Evolutionary conservation across 2,329 filamentous ascomycete genomes (phyloP), one percentile per base, ranked within the genome.

Genomic region (Davidsoniella virescens): DNA sequence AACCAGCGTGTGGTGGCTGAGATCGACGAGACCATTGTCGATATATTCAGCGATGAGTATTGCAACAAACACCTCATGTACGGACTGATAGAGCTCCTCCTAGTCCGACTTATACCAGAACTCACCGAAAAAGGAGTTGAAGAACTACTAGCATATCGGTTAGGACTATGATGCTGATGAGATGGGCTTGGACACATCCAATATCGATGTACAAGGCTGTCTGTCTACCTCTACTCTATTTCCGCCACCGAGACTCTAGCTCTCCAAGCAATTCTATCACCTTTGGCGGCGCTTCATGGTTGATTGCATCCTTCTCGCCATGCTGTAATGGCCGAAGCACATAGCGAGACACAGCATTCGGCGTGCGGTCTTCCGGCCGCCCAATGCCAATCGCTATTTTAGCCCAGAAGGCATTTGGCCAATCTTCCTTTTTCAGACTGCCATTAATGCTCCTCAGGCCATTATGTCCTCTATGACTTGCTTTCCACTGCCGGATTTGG

Each of bases 51-150:
- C 14, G 87, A 95, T 64, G 70, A 75, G 47, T 94, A 94, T 66
- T 82, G 87, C 65, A 98, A 98, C 66, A 93, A 88, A 67, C 87
- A 95, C 66, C 68, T 96, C 29, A 69, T 94, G 57, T 94, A 94
- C 60, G 72, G 78, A 42, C 70, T 92, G 44, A 67, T 96, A 33
- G 92, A 98, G 66, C 66, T 90, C 52, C 62, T 94, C 2, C 69
- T 95, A n/a, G 75, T 87, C 51, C 78, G 82, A 56, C 64, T 96
- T 54, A 76, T 94, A 60, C 92, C 92, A 4, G 92, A 98, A 66
- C 63, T 96, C 58, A 72, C 72, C 49, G 82, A 86, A 58, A 79
- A 76, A 61, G 78, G 79, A 37, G 74, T 86, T 26, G 70, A 71
- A 50, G 84, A 87, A 59, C 65, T 94, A 51, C 77, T 84, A 74